Conservation (phyloP, 2,329 filamentous ascomycete species). For the Verticillium klebahnii region DNA sequence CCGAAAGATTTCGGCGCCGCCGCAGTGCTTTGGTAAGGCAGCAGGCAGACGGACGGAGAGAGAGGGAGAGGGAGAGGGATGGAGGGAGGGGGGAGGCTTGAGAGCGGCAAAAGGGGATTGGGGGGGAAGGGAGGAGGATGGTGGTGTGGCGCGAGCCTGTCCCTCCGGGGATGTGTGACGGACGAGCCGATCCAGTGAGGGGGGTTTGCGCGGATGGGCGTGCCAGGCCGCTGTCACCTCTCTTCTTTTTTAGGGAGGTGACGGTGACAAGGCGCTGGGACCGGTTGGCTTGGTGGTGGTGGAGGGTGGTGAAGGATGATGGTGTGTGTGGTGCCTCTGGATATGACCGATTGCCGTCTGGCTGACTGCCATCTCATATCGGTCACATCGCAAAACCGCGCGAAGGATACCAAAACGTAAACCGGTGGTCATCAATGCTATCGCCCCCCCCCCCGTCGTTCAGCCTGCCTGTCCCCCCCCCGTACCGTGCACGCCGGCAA, state of each 20-base stretch:
- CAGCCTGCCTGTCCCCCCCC: background rate
- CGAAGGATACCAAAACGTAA: background rate
- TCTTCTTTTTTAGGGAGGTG: background rate
- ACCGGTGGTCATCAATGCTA: background rate
- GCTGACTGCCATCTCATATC: background rate
- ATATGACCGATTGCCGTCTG: background rate
- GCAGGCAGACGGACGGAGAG: too few species aligned
- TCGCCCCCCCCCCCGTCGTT: background rate
- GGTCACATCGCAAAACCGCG: background rate
- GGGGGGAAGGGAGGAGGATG: too few species aligned
- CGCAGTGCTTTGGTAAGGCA: background rate
- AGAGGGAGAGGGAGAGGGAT: too few species aligned
- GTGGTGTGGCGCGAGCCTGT: too few species aligned
- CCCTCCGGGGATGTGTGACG: background rate
- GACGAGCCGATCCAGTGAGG: background rate
- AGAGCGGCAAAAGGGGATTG: too few species aligned
- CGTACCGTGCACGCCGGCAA: background rate
- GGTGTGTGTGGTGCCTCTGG: background rate
- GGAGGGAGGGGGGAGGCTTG: too few species aligned
- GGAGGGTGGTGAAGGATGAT: slow-evolving; percentile 9
- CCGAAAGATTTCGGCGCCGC: background rate
- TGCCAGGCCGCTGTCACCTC: background rate
- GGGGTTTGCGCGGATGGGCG: background rate
- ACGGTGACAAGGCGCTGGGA: background rate
- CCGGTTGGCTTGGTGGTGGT: slow-evolving; percentile 20